Percentiles rank a stretch among this genome's conserved stretches.
Conservation (phyloP, 345 rosid genomes). For the Aquilaria sinensis region DNA sequence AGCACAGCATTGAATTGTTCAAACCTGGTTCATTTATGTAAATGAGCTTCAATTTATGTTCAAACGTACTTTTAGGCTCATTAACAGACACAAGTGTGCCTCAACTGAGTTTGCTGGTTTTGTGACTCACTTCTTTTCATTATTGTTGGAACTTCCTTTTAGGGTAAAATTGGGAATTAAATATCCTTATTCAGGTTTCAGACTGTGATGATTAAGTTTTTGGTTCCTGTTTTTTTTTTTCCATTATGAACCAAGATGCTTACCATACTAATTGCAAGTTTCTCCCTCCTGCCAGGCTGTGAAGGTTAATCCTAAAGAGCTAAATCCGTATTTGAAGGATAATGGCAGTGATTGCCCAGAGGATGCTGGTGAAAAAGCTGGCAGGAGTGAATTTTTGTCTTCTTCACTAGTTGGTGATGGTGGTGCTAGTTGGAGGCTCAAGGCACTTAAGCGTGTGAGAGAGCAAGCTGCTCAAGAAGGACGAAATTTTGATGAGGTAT, state of each 20-base stretch:
- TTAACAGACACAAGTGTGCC: no score
- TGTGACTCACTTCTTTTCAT: not conserved
- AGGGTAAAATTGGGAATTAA: not conserved
- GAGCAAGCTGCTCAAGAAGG: slow-evolving; percentile 98
- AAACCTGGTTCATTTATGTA: no score
- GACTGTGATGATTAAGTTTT: not conserved
- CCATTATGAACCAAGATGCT: not conserved
- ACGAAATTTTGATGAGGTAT: slow-evolving; percentile 53
- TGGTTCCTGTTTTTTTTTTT: not conserved
- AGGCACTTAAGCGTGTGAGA: slow-evolving; percentile 77
- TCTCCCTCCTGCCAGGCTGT: slow-evolving; percentile 24
- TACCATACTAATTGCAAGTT: not conserved
- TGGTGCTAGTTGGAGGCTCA: slow-evolving; percentile 95
- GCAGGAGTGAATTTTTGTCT: slow-evolving; percentile 34
- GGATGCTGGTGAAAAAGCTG: slow-evolving; percentile 39
- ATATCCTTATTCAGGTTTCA: slow-evolving; percentile 1
- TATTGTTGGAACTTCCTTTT: not conserved
- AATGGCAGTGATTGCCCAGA: slow-evolving; percentile 82
- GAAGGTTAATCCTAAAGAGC: slow-evolving; percentile 63
- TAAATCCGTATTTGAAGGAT: slow-evolving; percentile 78
- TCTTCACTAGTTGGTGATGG: slow-evolving; percentile 84
- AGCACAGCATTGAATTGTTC: no score
- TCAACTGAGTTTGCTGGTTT: not conserved
- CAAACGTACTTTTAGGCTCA: no score
- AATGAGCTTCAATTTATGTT: no score